Evolutionary conservation across 2,329 filamentous ascomycete genomes (phyloP), one percentile per base, ranked within the genome.

Genomic region (Purpureocillium lavendulum): DNA sequence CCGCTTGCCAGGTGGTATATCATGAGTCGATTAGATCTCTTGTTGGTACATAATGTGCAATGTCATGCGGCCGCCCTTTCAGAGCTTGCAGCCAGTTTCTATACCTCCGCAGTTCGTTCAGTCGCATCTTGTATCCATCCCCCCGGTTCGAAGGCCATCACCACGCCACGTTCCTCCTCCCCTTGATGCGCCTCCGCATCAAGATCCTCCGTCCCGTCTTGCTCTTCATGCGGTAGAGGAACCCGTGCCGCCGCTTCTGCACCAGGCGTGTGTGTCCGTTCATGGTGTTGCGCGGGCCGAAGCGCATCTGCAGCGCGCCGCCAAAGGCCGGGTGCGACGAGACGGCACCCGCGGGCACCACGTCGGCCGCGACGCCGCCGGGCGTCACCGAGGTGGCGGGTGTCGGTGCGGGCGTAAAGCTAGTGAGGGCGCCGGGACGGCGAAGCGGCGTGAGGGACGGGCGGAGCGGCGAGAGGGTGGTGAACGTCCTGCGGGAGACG

Each of bases 171-270:
- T 63, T 57, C 51, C 59, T 62, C 46, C 76, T 59, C 39, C 73
- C 70, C 69, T 78, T 79, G 12, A 63, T 48, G 58, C 53, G 64
- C 57, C 77, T 64, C 50, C 75, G 59, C 53, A 62, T 57, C 38
- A 80, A 51, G 43, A 68, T 74, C 60, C 69, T 73, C 41, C 67
- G 61, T 3, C 76, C 76, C 9, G 65, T 70, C 52, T 64, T 67
- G 34, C 67, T 69, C 47, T 66, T 61, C 47, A 68, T 56, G 30
- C 75, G 62, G 47, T 62, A 66, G 35, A 80, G 56, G 49, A 77
- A 80, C 1, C 76, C 77, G 47, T 73, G 69, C 47, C 75, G 66
- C 17, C 75, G 66, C 66, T 79, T 80, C 59, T 77, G 72, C 12
- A 78, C 56, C 39, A 79, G 60, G 29, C 75, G 66, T 40, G 70